Conservation (phyloP, 2,329 filamentous ascomycete species). For the Nemania serpens region DNA sequence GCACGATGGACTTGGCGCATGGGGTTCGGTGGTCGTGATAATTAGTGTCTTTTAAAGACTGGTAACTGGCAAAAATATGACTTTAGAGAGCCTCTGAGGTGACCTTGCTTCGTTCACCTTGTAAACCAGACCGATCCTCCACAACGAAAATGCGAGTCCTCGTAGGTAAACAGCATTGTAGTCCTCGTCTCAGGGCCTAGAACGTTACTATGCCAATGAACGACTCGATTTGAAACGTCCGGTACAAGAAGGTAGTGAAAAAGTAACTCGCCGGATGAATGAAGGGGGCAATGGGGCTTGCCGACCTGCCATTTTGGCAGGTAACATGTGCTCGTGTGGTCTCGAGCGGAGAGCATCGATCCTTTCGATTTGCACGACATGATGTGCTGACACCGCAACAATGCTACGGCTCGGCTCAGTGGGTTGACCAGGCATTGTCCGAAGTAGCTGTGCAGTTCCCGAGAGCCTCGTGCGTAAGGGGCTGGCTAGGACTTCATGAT, state of each 20-base stretch:
- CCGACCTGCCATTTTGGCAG: constrained; percentile 13
- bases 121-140: background rate
- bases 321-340: constrained; percentile 12
- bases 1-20: background rate
- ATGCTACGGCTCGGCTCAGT: background rate
- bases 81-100: background rate
- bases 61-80: too few species aligned
- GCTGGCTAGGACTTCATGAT: background rate
- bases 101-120: background rate
- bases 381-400: background rate
- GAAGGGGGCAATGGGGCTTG: background rate
- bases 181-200: background rate
- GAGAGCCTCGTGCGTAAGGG: background rate
- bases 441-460: background rate
- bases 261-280: constrained; percentile 1
- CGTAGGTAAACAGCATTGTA: background rate
- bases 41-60: background rate
- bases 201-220: constrained; percentile 13
- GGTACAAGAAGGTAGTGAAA: background rate
- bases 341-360: background rate
- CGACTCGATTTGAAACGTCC: constrained; percentile 9
- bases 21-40: constrained; percentile 5
- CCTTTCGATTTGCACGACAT: constrained; percentile 9
- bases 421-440: background rate
- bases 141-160: background rate